These are phyloP conservation scores for Venturia oleaginea DNA, from an alignment of 2,329 filamentous ascomycete species.

Conservation along the genomic window DNA sequence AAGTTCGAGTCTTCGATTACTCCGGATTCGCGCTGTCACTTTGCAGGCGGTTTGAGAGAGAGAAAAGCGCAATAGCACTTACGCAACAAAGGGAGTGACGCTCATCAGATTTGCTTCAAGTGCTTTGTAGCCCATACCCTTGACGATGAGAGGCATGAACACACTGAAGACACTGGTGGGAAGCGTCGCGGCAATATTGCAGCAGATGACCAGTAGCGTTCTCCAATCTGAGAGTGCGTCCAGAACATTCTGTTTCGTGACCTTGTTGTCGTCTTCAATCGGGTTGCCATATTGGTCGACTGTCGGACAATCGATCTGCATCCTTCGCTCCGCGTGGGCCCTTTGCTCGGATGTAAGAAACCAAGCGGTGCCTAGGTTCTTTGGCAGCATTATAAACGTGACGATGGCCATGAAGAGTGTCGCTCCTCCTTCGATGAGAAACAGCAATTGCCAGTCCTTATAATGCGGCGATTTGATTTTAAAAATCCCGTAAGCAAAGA, in stretches of 20 bases:
- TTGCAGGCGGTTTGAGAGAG: not conserved
- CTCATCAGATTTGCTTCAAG: constrained; percentile 52
- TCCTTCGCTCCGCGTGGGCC: constrained; percentile 37
- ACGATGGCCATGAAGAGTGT: constrained; percentile 38
- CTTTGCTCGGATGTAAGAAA: constrained; percentile 40
- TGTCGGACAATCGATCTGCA: constrained; percentile 29
- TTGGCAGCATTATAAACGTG: constrained; percentile 43
- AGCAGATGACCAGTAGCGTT: constrained; percentile 47
- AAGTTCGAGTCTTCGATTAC: too few species aligned
- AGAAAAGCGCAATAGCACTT: not conserved
- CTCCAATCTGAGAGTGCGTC: constrained; percentile 52
- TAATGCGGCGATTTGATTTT: constrained; percentile 39
- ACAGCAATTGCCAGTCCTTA: constrained; percentile 43
- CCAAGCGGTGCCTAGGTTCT: constrained; percentile 41
- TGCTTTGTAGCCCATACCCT: constrained; percentile 40
- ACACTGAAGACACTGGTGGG: constrained; percentile 52
- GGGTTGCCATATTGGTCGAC: not conserved
- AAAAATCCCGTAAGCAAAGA: constrained; percentile 44
- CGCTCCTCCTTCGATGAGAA: constrained; percentile 39
- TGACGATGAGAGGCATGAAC: constrained; percentile 55
- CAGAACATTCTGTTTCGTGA: constrained; percentile 36
- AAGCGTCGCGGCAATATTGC: constrained; percentile 53
- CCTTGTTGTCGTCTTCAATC: constrained; percentile 23
- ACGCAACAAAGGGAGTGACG: constrained; percentile 43
- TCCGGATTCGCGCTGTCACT: too few species aligned